Base-by-base conservation (phyloP, 192 early-diverging fungal species). In the Jimgerdemannia lactiflua region DNA sequence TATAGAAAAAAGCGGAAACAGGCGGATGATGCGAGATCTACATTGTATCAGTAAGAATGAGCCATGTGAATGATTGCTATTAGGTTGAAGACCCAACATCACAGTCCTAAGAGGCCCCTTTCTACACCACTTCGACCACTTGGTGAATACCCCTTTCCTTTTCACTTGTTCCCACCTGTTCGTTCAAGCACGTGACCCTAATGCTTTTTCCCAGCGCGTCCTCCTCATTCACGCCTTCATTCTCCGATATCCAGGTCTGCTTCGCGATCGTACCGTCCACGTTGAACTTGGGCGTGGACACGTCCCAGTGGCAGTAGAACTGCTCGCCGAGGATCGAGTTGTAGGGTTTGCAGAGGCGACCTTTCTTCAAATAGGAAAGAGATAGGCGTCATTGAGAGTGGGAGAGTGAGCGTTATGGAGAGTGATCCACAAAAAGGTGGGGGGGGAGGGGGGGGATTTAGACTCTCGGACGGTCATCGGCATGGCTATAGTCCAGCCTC, bases 11-110 rank as follows among this genome's bases (percentile, higher is more conserved):
- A 1, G 86, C 92, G 77, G 90, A 90, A 69, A 93, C 82, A 9
- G 92, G 92, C 44, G 92, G 92, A 80, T 93, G 92, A 80, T 93
- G 92, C 43, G 86, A 89, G 11, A 91, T 91, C 71, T 93, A 91
- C 77, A 29, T 29, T 1, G 29, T 29, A 29, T 84, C 83, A 76
- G 91, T 91, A 71, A 86, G 69, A 70, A 87, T 39, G 86, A 87
- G 42, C 86, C 81, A 14, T 87, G 89, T 43, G 87, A 87, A 72
- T 90, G 89, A 73, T 88, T 86, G 44, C 86, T 29, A 29, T 29
- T 29, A 29, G 29, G 29, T 29, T 29, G 29, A 29, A 29, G 29
- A 29, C 29, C 29, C 29, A 29, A 29, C 1, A 29, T 29, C 29
- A 29, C 1, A 29, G 29, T 29, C 29, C 29, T 29, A 29, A 29